These are phyloP conservation scores for Clonostachys solani DNA, from an alignment of 2,329 filamentous ascomycete genomes.

Conservation along the genomic window DNA sequence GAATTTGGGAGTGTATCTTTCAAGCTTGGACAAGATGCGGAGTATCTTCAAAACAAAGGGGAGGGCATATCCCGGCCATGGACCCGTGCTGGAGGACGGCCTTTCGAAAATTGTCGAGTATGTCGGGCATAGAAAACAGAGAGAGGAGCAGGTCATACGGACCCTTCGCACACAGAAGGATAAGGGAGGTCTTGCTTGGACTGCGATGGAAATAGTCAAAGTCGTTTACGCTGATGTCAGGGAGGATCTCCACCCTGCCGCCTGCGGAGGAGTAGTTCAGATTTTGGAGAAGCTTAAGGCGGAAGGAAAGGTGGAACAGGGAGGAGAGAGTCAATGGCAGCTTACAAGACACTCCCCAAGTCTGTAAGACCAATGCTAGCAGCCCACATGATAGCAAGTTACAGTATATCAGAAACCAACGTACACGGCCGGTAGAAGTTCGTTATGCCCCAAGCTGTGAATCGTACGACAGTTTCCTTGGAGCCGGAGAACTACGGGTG, in stretches of 20 bases:
- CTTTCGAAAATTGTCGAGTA: slow-evolving; percentile 74
- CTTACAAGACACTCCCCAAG: neutral
- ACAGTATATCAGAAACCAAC: too few species aligned
- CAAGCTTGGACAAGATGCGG: slow-evolving; percentile 66
- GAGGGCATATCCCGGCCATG: slow-evolving; percentile 83
- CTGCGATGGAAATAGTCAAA: slow-evolving; percentile 78
- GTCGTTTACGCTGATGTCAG: slow-evolving; percentile 80
- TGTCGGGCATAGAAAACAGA: slow-evolving; percentile 71
- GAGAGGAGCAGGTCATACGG: slow-evolving; percentile 73
- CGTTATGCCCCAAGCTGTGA: too few species aligned
- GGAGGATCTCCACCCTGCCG: slow-evolving; percentile 69
- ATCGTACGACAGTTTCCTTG: too few species aligned
- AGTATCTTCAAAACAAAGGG: slow-evolving; percentile 49
- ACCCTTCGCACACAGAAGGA: slow-evolving; percentile 45
- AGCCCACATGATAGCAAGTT: too few species aligned
- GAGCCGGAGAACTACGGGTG: too few species aligned
- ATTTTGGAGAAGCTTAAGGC: slow-evolving; percentile 73
- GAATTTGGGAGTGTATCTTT: slow-evolving; percentile 65
- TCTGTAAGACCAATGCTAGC: too few species aligned
- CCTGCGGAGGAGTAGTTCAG: slow-evolving; percentile 71
- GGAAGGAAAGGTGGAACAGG: slow-evolving; percentile 61
- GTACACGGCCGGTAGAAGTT: too few species aligned
- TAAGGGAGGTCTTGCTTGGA: slow-evolving; percentile 43
- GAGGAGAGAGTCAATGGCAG: slow-evolving; percentile 21
- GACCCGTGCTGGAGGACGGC: slow-evolving; percentile 71